Conservation (phyloP, 2,329 filamentous ascomycete genomes). For the Exophiala dermatitidis region DNA sequence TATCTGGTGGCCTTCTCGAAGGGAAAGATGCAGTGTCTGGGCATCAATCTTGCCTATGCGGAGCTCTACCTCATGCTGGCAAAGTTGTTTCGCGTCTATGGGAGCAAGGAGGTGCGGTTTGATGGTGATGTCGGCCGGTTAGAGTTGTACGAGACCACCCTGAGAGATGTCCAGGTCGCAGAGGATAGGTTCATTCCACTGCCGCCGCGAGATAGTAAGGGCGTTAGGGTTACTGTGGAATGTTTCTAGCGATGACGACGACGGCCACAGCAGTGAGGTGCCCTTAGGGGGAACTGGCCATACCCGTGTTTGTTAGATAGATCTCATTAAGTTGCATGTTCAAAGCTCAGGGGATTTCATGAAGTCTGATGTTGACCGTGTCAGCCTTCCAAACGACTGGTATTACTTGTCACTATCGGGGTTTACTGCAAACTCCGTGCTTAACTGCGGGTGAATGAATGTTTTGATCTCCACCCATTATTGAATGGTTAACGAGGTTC, state of each 20-base stretch:
- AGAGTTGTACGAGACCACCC: slow-evolving; percentile 20
- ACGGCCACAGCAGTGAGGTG: too few species aligned
- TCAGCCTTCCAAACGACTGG: too few species aligned
- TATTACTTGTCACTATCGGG: too few species aligned
- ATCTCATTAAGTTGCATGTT: too few species aligned
- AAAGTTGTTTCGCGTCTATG: slow-evolving; percentile 37
- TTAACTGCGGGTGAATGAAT: too few species aligned
- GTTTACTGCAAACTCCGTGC: too few species aligned
- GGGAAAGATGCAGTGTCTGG: slow-evolving; percentile 42
- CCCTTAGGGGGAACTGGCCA: too few species aligned
- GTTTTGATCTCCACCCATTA: too few species aligned
- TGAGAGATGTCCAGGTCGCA: slow-evolving; percentile 15
- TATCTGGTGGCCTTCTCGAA: slow-evolving; percentile 36
- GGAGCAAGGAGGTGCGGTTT: slow-evolving; percentile 31
- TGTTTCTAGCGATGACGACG: background rate
- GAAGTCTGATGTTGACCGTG: too few species aligned
- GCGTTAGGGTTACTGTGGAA: slow-evolving; percentile 11
- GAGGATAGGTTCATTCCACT: slow-evolving; percentile 15
- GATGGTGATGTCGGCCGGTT: slow-evolving; percentile 27
- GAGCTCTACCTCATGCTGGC: slow-evolving; percentile 37
- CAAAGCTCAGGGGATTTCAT: too few species aligned
- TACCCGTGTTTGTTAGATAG: too few species aligned
- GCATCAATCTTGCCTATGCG: slow-evolving; percentile 36
- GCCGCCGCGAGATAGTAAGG: slow-evolving; percentile 12
- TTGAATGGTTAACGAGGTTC: too few species aligned